Evolutionary conservation across 164 flowering plant genomes (phyloP).

Genomic region (Stephania yunnanensis): DNA sequence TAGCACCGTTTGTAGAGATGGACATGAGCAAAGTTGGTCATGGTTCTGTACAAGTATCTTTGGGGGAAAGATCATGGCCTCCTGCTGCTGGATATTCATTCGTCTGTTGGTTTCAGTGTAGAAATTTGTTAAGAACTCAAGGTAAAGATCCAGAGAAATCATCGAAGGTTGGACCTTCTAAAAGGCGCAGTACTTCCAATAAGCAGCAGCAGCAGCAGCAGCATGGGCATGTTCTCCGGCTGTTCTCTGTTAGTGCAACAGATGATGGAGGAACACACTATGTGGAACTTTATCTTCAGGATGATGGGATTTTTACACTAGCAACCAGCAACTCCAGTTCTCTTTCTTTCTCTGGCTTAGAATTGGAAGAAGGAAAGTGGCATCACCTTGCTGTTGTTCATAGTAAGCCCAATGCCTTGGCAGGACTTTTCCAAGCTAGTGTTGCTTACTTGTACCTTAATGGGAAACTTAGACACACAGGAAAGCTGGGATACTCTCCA

Average conservation of each 20-base stretch:
- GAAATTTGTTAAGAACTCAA: conserved; percentile 55
- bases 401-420: conserved; percentile 98
- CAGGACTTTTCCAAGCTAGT: conserved; percentile 98
- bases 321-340: conserved; percentile 85
- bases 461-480: conserved; percentile 95
- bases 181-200: conserved; percentile 29
- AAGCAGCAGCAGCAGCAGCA: conserved; percentile 35
- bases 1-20: conserved; percentile 94
- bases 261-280: conserved; percentile 55
- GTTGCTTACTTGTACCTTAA: conserved; percentile 84
- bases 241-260: conserved; percentile 86
- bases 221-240: conserved; percentile 45
- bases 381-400: conserved; percentile 99
- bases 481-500: conserved; percentile 92
- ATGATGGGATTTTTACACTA: conserved; percentile 86
- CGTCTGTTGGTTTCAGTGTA: conserved; percentile 95
- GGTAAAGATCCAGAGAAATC: conserved; percentile 49
- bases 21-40: conserved; percentile 91
- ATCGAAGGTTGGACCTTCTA: conserved; percentile 38
- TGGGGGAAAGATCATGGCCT: conserved; percentile 99
- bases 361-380: conserved; percentile 91
- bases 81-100: conserved; percentile 99
- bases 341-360: conserved; percentile 78
- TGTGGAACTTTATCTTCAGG: conserved; percentile 90
- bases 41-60: conserved; percentile 88